phyloP scores from a whole-genome alignment of 208 protist genomes.

The Leishmania guyanensis region DNA sequence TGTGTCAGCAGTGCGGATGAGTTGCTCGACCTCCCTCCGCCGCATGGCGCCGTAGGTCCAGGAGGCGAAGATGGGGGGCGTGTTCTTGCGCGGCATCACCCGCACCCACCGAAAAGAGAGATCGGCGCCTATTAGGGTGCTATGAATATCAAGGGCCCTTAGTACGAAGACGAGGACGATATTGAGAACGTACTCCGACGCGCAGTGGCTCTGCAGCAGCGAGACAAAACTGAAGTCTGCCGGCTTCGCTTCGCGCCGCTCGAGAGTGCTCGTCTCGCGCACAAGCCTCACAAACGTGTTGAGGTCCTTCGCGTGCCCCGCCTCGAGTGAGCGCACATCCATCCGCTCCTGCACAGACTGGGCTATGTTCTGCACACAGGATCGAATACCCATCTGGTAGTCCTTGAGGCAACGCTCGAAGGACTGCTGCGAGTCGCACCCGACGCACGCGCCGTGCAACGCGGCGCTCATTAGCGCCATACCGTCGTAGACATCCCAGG shows the following conservation, averaged over 20 bases:
- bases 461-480: conserved; percentile 49
- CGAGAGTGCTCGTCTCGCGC: conserved; percentile 19
- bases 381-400: conserved; percentile 23
- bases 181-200: conserved; percentile 58
- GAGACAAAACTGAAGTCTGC: conserved; percentile 49
- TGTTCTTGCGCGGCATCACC: conserved; percentile 28
- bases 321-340: conserved; percentile 11
- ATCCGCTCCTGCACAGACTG: conserved; percentile 14
- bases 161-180: conserved; percentile 42
- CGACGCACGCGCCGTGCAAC: conserved; percentile 24
- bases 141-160: conserved; percentile 21
- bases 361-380: conserved; percentile 24
- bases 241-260: conserved; percentile 32
- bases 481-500: conserved; percentile 44
- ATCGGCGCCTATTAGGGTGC: conserved; percentile 47
- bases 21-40: conserved; percentile 26
- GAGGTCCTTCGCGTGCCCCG: conserved; percentile 8
- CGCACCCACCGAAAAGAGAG: conserved; percentile 49
- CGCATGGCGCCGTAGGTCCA: conserved; percentile 37
- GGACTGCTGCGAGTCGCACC: not conserved
- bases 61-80: conserved; percentile 37
- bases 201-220: conserved; percentile 26
- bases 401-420: conserved; percentile 22
- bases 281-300: conserved; percentile 20
- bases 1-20: conserved; percentile 26